Conservation (phyloP, 257 asterid species). For the Petunia secreta region DNA sequence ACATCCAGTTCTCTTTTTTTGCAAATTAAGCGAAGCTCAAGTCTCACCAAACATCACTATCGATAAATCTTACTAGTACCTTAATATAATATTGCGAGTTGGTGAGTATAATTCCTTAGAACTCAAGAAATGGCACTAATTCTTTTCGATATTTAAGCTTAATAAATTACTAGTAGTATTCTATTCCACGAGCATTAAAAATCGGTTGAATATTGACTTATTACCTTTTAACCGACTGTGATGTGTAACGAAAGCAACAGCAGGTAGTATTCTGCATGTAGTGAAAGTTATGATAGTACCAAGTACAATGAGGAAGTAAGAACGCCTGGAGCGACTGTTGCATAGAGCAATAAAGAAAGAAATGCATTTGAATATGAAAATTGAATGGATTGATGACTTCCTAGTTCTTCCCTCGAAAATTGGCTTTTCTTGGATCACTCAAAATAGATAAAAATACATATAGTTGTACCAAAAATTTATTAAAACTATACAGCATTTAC, state of each 20-base stretch:
- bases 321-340: not conserved
- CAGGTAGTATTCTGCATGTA: not conserved
- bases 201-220: not conserved
- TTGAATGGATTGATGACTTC: not conserved
- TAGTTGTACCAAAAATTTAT: too few relatives aligned
- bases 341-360: not conserved
- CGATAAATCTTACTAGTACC: not conserved
- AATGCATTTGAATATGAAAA: not conserved
- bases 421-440: conserved; percentile 29
- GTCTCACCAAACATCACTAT: conserved; percentile 8
- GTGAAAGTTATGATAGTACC: not conserved
- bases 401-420: conserved; percentile 22
- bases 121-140: conserved; percentile 7
- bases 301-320: not conserved
- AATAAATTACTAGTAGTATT: too few relatives aligned
- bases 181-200: not conserved
- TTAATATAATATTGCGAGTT: not conserved
- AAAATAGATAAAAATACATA: not conserved
- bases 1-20: not conserved
- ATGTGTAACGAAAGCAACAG: conserved; percentile 17
- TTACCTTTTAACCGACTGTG: not conserved
- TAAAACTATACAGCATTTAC: not conserved
- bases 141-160: not conserved
- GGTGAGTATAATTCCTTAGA: not conserved
- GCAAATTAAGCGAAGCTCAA: not conserved